Evolutionary conservation across 192 early-diverging fungal species (phyloP).

Genomic region (Diversispora eburnea): DNA sequence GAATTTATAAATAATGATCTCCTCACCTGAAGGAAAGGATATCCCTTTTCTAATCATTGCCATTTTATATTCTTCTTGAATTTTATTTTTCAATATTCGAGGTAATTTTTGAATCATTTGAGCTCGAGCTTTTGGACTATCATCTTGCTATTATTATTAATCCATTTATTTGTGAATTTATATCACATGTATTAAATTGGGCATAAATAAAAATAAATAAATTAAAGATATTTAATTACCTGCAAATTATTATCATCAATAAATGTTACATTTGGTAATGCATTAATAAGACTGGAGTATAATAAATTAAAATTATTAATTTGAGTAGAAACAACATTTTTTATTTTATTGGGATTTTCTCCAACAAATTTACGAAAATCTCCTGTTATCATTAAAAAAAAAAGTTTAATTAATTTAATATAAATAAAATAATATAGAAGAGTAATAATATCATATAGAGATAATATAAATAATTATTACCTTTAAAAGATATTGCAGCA

Average conservation of each 20-base stretch:
- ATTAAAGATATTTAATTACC: background rate
- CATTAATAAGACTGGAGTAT: conserved; percentile 52
- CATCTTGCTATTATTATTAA: conserved; percentile 59
- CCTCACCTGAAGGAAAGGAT: conserved; percentile 14
- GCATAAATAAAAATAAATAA: background rate
- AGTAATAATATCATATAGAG: background rate
- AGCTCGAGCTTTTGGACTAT: conserved; percentile 56
- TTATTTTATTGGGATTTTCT: conserved; percentile 95
- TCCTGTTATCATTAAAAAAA: conserved; percentile 43
- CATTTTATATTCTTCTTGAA: conserved; percentile 44
- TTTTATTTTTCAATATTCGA: conserved; percentile 63
- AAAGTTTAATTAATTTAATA: background rate
- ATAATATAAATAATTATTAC: conserved; percentile 1
- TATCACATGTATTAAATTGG: too few species aligned
- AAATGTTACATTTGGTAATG: conserved; percentile 47
- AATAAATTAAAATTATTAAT: conserved; percentile 51
- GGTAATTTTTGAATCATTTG: conserved; percentile 79
- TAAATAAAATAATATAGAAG: background rate
- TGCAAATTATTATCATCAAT: background rate
- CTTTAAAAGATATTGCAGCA: conserved; percentile 78
- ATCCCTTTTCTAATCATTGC: conserved; percentile 6
- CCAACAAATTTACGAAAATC: conserved; percentile 91
- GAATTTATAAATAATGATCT: conserved; percentile 1
- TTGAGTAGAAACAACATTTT: conserved; percentile 89
- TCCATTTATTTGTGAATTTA: background rate